A percentile compares a stretch with the other conserved stretches of the same genome.
Conservation (phyloP, 352 stramenopile genomes). For the Globisporangium carolinianum region DNA sequence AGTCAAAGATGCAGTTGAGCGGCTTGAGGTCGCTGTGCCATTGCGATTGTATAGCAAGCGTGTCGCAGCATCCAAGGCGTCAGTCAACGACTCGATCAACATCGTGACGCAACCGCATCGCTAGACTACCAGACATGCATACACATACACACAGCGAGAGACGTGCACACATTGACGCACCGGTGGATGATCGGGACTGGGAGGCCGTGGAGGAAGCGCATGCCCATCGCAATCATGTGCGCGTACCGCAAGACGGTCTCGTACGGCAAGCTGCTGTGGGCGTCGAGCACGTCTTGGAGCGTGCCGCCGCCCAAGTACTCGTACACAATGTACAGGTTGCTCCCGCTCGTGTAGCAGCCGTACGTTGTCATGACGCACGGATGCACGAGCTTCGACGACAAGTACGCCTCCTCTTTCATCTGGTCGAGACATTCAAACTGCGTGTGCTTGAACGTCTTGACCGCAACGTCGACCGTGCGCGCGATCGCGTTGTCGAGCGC, state of each 20-base stretch:
- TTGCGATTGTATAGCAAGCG: background rate
- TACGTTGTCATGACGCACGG: slow-evolving; percentile 84
- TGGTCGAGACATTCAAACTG: slow-evolving; percentile 71
- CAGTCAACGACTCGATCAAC: too few relatives aligned
- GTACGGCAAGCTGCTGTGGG: slow-evolving; percentile 41
- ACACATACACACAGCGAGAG: background rate
- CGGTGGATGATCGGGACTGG: slow-evolving; percentile 73
- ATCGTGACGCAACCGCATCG: too few relatives aligned
- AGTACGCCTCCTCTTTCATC: slow-evolving; percentile 77
- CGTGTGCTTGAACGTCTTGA: slow-evolving; percentile 80
- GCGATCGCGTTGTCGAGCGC: slow-evolving; percentile 30
- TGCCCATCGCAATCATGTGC: slow-evolving; percentile 75
- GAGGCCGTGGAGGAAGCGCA: slow-evolving; percentile 72
- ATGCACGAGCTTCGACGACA: slow-evolving; percentile 72
- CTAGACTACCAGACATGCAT: too few relatives aligned
- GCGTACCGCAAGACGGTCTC: slow-evolving; percentile 63
- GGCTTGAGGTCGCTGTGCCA: slow-evolving; percentile 57
- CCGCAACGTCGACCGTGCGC: slow-evolving; percentile 57
- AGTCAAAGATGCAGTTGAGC: slow-evolving; percentile 81
- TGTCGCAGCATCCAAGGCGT: background rate
- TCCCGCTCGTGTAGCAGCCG: slow-evolving; percentile 71
- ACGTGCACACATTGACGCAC: slow-evolving; percentile 11
- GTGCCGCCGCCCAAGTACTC: slow-evolving; percentile 77
- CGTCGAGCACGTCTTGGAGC: slow-evolving; percentile 68
- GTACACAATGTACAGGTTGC: slow-evolving; percentile 79